Base-by-base conservation (phyloP, 768 basidiomycete genomes). In the Obba rivulosa region DNA sequence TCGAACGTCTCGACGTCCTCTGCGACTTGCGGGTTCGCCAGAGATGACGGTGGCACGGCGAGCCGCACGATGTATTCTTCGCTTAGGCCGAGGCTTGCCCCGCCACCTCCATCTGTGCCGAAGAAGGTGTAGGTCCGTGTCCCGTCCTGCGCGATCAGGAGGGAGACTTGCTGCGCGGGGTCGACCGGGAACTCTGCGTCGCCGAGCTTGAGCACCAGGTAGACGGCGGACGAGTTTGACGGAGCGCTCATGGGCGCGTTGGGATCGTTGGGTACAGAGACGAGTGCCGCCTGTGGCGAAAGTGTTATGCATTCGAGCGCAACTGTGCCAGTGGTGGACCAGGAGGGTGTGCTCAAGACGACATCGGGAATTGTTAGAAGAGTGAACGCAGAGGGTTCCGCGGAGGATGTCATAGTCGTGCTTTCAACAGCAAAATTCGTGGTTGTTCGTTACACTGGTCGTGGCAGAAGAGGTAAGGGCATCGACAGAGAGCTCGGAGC, bases 1-100 rank as follows among this genome's bases (percentile, higher is more conserved):
- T 89, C 84, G 46, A 89, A 79, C 0, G 78, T 77, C 46, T 80
- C 79, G 24, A 81, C 50, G 52, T 85, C 82, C 50, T 85, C 79
- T 44, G 69, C 28, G 13, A 75, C 63, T 24, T 69, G 66, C 17
- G 68, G 46, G 38, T 74, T 61, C 2, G 50, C 42, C 16, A 49
- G 8, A 58, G 58, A 35, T 18, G 51, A 34, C 11, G 54, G 39
- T 16, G 69, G 69, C 10, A 71, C 50, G 0, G 51, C 8, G 48
- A 52, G 65, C 43, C 14, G 52, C 24, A 59, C 64, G 22, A 37
- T 41, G 24, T 55, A 51, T 18, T 54, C 45, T 46, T 37, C 25
- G 42, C 59, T 37, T 71, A 31, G 28, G 7, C 28, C 13, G 28
- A 31, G 28, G 13, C 28, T 31, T 13, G 28, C 13, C 5, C 28